These are phyloP conservation scores for Puccinia polysora DNA, from an alignment of 1,284 basidiomycete species.

Conservation along the genomic window DNA sequence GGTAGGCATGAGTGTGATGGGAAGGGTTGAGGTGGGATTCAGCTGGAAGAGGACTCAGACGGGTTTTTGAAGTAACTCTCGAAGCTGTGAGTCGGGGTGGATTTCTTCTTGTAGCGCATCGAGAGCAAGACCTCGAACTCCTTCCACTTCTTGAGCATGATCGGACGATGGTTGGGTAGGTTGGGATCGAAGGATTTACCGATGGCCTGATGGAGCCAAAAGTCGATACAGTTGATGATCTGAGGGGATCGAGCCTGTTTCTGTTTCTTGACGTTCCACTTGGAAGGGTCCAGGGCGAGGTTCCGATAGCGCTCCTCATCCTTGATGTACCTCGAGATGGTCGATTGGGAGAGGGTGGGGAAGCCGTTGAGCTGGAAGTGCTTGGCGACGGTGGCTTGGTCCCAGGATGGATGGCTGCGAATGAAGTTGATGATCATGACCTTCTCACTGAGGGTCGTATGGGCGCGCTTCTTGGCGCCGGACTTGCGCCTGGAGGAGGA, in stretches of 20 bases:
- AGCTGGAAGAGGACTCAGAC: background rate
- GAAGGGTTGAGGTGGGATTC: too few species aligned
- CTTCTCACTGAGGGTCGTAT: slow-evolving; percentile 33
- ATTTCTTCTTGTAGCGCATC: background rate
- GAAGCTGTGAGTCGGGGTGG: slow-evolving; percentile 2
- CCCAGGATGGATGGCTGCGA: slow-evolving; percentile 14
- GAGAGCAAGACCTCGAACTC: slow-evolving; percentile 24
- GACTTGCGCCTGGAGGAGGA: background rate
- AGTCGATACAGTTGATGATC: slow-evolving; percentile 24
- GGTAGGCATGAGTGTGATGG: too few species aligned
- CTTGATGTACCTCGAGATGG: slow-evolving; percentile 41
- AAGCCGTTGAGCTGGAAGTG: slow-evolving; percentile 36
- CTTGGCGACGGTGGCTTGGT: slow-evolving; percentile 37
- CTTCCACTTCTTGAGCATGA: slow-evolving; percentile 24
- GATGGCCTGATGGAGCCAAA: slow-evolving; percentile 26
- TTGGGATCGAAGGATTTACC: slow-evolving; percentile 5
- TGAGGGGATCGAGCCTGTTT: slow-evolving; percentile 33
- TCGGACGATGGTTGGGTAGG: background rate
- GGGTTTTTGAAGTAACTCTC: slow-evolving; percentile 27
- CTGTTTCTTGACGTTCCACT: slow-evolving; percentile 30
- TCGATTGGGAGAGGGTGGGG: slow-evolving; percentile 41
- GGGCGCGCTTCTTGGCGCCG: slow-evolving; percentile 21
- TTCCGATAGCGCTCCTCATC: slow-evolving; percentile 35
- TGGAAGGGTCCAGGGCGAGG: slow-evolving; percentile 23
- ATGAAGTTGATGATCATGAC: slow-evolving; percentile 42